A percentile compares a stretch with the other conserved stretches of the same genome.
Conservation (phyloP, 2,329 filamentous ascomycete genomes). For the Monosporascus sp. region DNA sequence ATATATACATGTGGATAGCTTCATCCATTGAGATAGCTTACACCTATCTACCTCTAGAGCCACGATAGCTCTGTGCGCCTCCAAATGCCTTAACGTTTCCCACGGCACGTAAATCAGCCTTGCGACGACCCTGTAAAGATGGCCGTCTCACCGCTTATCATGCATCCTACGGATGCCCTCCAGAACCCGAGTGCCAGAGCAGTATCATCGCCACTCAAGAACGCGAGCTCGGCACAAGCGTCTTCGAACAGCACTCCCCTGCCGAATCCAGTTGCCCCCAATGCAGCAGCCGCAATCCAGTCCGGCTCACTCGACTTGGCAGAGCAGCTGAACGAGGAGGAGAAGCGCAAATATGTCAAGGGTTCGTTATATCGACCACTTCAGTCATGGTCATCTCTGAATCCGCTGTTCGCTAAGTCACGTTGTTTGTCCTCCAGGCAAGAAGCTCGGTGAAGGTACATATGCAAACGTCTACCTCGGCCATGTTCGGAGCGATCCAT, state of each 20-base stretch:
- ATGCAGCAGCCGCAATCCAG: slow-evolving; percentile 22
- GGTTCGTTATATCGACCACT: slow-evolving; percentile 38
- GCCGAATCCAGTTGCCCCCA: slow-evolving; percentile 20
- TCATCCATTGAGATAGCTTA: too few species aligned
- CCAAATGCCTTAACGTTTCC: not conserved
- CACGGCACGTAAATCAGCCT: not conserved
- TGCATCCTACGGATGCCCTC: slow-evolving; percentile 21
- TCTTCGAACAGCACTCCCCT: slow-evolving; percentile 42
- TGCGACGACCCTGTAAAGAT: slow-evolving; percentile 11
- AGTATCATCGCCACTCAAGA: slow-evolving; percentile 40
- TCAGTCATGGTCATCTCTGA: not conserved
- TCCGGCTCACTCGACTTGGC: slow-evolving; percentile 48
- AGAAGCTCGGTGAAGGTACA: slow-evolving; percentile 91
- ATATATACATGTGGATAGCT: too few species aligned
- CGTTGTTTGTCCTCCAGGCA: slow-evolving; percentile 46
- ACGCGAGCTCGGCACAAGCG: slow-evolving; percentile 30
- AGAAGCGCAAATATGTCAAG: slow-evolving; percentile 86
- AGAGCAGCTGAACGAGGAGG: slow-evolving; percentile 77
- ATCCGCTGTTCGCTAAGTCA: slow-evolving; percentile 4
- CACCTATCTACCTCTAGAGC: too few species aligned
- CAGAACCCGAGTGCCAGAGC: slow-evolving; percentile 23
- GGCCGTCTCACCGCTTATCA: slow-evolving; percentile 26
- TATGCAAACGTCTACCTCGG: slow-evolving; percentile 95
- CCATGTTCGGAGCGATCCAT: slow-evolving; percentile 67
- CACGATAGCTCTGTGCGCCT: too few species aligned